Evolutionary conservation across 2,329 filamentous ascomycete species (phyloP), one percentile per base, ranked within the genome.

Genomic region (Penicillium palitans): DNA sequence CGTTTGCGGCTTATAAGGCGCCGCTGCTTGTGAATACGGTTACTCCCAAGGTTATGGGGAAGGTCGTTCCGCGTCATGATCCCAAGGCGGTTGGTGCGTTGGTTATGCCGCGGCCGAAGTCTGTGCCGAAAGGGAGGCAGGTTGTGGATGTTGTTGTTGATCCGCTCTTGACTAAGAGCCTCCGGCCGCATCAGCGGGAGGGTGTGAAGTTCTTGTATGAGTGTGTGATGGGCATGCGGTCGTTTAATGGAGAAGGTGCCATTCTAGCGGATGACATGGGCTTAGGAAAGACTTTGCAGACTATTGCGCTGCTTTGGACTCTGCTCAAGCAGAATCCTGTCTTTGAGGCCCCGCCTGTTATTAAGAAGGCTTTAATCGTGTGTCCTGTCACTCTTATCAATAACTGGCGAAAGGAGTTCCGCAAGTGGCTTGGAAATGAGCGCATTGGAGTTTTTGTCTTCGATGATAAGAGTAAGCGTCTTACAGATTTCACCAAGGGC

Each of bases 191-290:
- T 70, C 88, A 91, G 68, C 81, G 85, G 15, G 84, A 88, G 67
- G 88, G 88, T 24, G 86, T 90, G 0, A 79, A 84, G 50, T 90
- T 91, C 66, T 72, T 91, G 44, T 91, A 91, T 67, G 88, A 90
- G 72, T 90, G 88, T 68, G 85, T 90, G 0, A 90, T 90, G 88
- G 88, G 88, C 6, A 83, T 90, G 80, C 81, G 86, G 42, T 76
- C 81, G 42, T 86, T 83, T 61, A 84, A 84, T 65, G 87, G 88
- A 1, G 83, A 88, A 72, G 88, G 88, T 25, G 88, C 87, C 4
- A 86, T 91, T 58, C 77, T 91, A 49, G 88, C 88, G 2, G 88
- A 91, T 68, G 88, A 90, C 65, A 91, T 91, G 88, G 88, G 88
- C 0, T 73, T 91, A 2, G 88, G 88, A 21, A 91, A 91, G 74